Conservation (phyloP, 345 rosid species). For the Toxicodendron radicans region DNA sequence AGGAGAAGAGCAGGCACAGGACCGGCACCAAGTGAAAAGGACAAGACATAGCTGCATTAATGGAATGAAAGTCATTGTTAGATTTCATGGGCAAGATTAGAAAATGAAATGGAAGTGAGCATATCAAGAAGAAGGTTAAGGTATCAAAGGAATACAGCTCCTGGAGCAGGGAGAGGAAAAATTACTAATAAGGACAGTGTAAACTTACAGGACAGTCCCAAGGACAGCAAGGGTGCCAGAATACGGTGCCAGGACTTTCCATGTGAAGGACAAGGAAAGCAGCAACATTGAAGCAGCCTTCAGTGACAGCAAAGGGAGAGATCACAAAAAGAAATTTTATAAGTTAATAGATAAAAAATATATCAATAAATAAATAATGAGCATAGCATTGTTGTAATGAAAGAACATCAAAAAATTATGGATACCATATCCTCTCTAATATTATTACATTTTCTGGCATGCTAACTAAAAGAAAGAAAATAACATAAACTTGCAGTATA, state of each 20-base stretch:
- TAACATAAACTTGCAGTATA: background rate
- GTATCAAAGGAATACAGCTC: too few species aligned
- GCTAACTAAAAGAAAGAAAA: background rate
- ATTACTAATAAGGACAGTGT: background rate
- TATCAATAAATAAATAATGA: background rate
- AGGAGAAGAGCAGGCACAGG: slow-evolving; percentile 99
- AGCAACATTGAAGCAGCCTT: slow-evolving; percentile 94
- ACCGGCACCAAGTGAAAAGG: slow-evolving; percentile 98
- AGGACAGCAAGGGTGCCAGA: slow-evolving; percentile 87
- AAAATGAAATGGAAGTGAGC: background rate
- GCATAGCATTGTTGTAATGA: background rate
- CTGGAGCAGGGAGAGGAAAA: background rate
- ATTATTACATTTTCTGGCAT: background rate
- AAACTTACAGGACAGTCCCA: slow-evolving; percentile 94
- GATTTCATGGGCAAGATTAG: slow-evolving; percentile 6
- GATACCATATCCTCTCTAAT: background rate
- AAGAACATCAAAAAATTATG: background rate
- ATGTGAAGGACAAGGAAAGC: slow-evolving; percentile 89
- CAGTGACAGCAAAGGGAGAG: slow-evolving; percentile 12
- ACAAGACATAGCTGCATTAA: slow-evolving; percentile 74
- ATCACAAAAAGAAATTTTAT: background rate
- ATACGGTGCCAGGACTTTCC: slow-evolving; percentile 91
- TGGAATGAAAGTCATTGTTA: slow-evolving; percentile 20
- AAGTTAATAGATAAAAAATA: slow-evolving; percentile 6
- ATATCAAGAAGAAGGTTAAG: background rate